Percentiles rank a stretch among this genome's conserved stretches.
Conservation (phyloP, 495 filamentous ascomycete genomes). For the Aspergillus saccharolyticus region DNA sequence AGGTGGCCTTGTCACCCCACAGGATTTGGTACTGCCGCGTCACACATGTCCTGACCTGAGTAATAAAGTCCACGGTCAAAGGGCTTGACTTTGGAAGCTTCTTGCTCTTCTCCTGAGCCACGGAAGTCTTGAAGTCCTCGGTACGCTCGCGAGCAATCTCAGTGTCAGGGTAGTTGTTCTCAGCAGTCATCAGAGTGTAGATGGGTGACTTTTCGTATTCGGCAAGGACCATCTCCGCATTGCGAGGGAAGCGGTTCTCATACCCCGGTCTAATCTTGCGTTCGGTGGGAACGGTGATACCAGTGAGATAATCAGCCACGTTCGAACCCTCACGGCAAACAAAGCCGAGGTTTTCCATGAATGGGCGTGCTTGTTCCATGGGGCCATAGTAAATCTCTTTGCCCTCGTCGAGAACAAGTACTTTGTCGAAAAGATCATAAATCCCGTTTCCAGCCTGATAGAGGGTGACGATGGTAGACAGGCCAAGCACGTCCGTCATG, state of each 20-base stretch:
- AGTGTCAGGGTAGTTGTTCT: conserved; percentile 48
- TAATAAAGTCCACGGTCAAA: conserved; percentile 53
- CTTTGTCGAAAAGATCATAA: conserved; percentile 63
- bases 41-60: conserved; percentile 54
- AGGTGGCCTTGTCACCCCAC: conserved; percentile 56
- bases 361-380: conserved; percentile 53
- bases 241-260: conserved; percentile 43
- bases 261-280: conserved; percentile 54
- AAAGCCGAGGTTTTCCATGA: conserved; percentile 69
- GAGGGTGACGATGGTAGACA: conserved; percentile 47
- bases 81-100: conserved; percentile 39
- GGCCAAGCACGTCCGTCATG: conserved; percentile 43
- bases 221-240: conserved; percentile 31
- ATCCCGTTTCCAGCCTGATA: conserved; percentile 63
- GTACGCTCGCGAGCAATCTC: conserved; percentile 42
- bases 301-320: conserved; percentile 66
- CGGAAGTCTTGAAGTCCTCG: conserved; percentile 44
- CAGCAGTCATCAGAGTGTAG: conserved; percentile 31
- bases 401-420: conserved; percentile 61
- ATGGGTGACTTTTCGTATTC: conserved; percentile 41
- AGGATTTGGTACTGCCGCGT: conserved; percentile 53
- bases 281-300: conserved; percentile 65
- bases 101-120: conserved; percentile 41
- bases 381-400: conserved; percentile 59
- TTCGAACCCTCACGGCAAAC: conserved; percentile 61